Evolutionary conservation across 495 filamentous ascomycete genomes (phyloP).

Genomic region (Xylaria nigripes): DNA sequence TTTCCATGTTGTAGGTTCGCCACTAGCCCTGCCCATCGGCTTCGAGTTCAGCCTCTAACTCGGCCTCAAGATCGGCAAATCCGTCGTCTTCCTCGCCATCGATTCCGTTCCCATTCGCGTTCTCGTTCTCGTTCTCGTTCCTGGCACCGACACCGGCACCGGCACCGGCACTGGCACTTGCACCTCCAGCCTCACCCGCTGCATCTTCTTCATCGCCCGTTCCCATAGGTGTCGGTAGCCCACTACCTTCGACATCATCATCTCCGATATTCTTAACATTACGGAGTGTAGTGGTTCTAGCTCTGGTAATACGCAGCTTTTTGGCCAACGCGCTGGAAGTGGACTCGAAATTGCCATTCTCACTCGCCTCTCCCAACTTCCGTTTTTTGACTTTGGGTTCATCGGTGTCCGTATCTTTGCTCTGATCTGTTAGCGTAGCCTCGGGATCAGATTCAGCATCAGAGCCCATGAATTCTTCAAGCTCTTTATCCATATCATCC

Average conservation of each 20-base stretch:
- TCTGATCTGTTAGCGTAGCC: conserved; percentile 25
- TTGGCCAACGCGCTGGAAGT: conserved; percentile 20
- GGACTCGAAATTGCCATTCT: conserved; percentile 27
- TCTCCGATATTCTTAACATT: conserved; percentile 36
- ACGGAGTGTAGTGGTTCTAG: conserved; percentile 40
- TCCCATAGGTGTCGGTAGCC: conserved; percentile 42
- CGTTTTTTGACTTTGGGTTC: conserved; percentile 21
- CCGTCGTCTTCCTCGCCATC: conserved; percentile 38
- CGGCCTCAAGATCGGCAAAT: conserved; percentile 57
- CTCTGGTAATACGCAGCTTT: conserved; percentile 44
- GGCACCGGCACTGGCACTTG: conserved; percentile 19
- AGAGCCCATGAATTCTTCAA: conserved; percentile 63
- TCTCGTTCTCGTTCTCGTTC: conserved; percentile 20
- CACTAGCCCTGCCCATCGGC: conserved; percentile 34
- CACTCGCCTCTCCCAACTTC: conserved; percentile 25
- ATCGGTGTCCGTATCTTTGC: conserved; percentile 21
- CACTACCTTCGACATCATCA: conserved; percentile 30
- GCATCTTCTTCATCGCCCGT: conserved; percentile 46
- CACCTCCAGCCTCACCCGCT: conserved; percentile 6
- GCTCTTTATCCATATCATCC: conserved; percentile 59
- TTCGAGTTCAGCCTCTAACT: conserved; percentile 32
- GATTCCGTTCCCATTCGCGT: conserved; percentile 15
- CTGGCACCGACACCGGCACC: conserved; percentile 19
- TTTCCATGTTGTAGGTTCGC: neutral
- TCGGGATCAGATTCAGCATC: conserved; percentile 48